Evolutionary conservation across 257 asterid species (phyloP).

Genomic region (Gentiana straminea): DNA sequence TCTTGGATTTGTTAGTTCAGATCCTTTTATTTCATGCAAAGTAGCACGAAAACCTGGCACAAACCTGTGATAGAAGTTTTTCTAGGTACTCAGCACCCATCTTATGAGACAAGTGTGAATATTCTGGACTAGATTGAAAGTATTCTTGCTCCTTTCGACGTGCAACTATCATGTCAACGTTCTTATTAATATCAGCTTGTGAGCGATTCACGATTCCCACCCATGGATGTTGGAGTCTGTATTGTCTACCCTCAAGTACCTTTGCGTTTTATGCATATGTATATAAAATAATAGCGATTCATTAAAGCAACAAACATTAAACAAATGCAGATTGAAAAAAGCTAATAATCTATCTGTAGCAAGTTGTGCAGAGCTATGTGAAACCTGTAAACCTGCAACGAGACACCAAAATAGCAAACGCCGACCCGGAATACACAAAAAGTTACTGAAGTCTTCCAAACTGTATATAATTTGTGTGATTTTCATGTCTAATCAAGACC

Average conservation of each 20-base stretch:
- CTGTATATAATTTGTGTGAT: too few relatives aligned
- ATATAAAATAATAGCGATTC: slow-evolving; percentile 5
- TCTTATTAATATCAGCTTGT: slow-evolving; percentile 93
- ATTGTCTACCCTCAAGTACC: slow-evolving; percentile 94
- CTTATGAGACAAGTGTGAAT: slow-evolving; percentile 80
- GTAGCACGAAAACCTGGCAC: not conserved
- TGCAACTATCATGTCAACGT: slow-evolving; percentile 75
- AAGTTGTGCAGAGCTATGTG: too few relatives aligned
- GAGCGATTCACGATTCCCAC: slow-evolving; percentile 96
- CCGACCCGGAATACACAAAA: too few relatives aligned
- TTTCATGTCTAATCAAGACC: too few relatives aligned
- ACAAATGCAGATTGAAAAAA: not conserved
- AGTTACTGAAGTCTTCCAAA: too few relatives aligned
- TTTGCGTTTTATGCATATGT: slow-evolving; percentile 7
- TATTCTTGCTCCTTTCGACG: slow-evolving; percentile 84
- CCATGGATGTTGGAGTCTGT: slow-evolving; percentile 95
- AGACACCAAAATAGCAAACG: too few relatives aligned
- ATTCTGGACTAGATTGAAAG: slow-evolving; percentile 89
- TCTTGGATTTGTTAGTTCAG: too few relatives aligned
- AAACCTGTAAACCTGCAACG: too few relatives aligned
- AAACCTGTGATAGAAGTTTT: slow-evolving; percentile 71
- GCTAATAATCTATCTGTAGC: too few relatives aligned
- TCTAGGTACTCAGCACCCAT: slow-evolving; percentile 97
- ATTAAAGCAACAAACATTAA: slow-evolving; percentile 12
- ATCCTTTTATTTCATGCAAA: too few relatives aligned